Conservation (phyloP, 2,329 filamentous ascomycete species). For the Ophiocordyceps camponoti-rufipedis region DNA sequence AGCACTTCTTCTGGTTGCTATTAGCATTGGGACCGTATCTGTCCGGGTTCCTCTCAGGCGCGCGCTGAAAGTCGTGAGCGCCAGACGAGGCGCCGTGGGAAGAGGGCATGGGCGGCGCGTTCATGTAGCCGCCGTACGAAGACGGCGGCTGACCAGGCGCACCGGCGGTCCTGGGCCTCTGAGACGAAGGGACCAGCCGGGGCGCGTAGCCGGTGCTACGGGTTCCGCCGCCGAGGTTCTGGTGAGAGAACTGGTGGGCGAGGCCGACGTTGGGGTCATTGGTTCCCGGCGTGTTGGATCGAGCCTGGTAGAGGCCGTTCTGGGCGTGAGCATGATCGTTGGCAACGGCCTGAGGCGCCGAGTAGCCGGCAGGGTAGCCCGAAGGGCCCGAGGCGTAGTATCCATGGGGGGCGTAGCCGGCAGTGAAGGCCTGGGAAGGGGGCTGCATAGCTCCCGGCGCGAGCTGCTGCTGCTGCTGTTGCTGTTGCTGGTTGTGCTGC, state of each 20-base stretch:
- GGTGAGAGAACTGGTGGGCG: conserved; percentile 90
- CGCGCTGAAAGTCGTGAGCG: conserved; percentile 49
- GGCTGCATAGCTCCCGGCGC: conserved; percentile 7
- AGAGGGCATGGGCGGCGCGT: conserved; percentile 42
- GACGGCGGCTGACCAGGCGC: conserved; percentile 39
- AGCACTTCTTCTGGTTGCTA: conserved; percentile 54
- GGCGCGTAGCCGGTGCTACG: conserved; percentile 52
- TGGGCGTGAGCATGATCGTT: conserved; percentile 35
- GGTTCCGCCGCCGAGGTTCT: conserved; percentile 60
- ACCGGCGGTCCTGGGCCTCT: conserved; percentile 73
- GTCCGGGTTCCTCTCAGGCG: conserved; percentile 75
- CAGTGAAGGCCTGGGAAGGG: conserved; percentile 23
- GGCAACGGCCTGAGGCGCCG: conserved; percentile 14
- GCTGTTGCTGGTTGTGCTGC: conserved; percentile 15
- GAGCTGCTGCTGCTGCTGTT: conserved; percentile 23
- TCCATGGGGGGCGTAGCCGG: conserved; percentile 24
- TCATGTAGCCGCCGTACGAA: conserved; percentile 48
- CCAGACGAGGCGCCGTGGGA: conserved; percentile 34
- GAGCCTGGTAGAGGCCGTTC: conserved; percentile 25
- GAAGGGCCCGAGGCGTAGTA: conserved; percentile 48
- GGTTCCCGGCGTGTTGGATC: conserved; percentile 39
- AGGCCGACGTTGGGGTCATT: conserved; percentile 82
- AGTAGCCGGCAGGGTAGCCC: conserved; percentile 30
- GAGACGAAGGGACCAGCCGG: conserved; percentile 48
- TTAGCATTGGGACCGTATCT: conserved; percentile 47